Evolutionary conservation across 805 yeast genomes (phyloP), one percentile per base, ranked within the genome.

Genomic region (Danielozyma ontarioensis): DNA sequence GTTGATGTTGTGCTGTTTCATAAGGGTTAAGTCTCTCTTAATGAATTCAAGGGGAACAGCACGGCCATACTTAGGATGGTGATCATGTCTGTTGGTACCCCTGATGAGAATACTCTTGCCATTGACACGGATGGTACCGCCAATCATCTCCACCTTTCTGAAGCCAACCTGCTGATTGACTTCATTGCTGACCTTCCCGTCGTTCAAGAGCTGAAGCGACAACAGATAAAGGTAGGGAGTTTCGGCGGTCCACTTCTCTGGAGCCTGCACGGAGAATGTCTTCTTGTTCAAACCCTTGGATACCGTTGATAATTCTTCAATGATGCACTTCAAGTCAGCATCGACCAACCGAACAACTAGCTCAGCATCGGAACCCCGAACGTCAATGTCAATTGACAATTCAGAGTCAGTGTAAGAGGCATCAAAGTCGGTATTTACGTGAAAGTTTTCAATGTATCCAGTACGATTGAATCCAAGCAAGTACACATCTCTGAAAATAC

Each of bases 21-120:
- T 61, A 13, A 57, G 36, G 17, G 36, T 15, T 27, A 61, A 42
- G 37, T 61, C 67, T 13, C 46, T 39, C 36, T 48, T 40, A 23
- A 59, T 46, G 34, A 45, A 60, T n/a, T 58, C 60, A 11, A 46
- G 42, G 7, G 62, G 55, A 12, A 61, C 57, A 0, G 68, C 64
- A 13, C 66, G 46, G 12, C 68, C 68, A 27, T 35, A 39, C 13
- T 30, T 32, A 2, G 62, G 50, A 37, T 61, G 59, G 35, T 60
- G 57, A 23, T 61, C 68, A 36, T 61, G 68, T 8, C 65, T 47
- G 40, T 61, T 61, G 12, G 55, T 57, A 11, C 68, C 68, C 17
- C 53, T 45, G 15, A 61, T 31, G 25, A 52, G 42, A 22, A 61
- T 41, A 1, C 54, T 48, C 29, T 27, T 36, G 11, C 60, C 60